phyloP scores from a whole-genome alignment of 2,329 filamentous ascomycete genomes.

The Claviceps sorghi region DNA sequence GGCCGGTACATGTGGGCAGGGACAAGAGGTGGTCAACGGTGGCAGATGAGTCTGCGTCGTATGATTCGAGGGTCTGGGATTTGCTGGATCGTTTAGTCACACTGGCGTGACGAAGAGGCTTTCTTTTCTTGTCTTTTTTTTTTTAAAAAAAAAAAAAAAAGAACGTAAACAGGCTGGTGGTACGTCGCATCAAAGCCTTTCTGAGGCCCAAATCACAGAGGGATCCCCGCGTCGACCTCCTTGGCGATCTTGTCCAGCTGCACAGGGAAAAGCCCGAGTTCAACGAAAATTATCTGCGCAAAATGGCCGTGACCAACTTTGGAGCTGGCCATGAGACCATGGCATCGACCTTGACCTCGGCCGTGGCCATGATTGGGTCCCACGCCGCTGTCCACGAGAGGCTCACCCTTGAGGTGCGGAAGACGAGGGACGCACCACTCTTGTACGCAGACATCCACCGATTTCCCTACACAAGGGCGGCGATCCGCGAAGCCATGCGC shows the following conservation, averaged over 20 bases:
- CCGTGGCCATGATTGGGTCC: constrained; percentile 31
- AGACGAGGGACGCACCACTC: constrained; percentile 6
- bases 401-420: constrained; percentile 21
- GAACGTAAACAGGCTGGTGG: constrained; percentile 21
- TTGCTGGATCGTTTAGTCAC: not conserved
- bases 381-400: constrained; percentile 18
- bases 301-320: constrained; percentile 40
- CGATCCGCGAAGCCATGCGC: constrained; percentile 36
- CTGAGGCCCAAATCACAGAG: constrained; percentile 15
- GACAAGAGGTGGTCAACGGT: constrained; percentile 56
- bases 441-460: constrained; percentile 1
- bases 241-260: constrained; percentile 31
- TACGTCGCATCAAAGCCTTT: constrained; percentile 19
- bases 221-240: constrained; percentile 24
- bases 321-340: constrained; percentile 41
- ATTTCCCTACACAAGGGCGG: constrained; percentile 19
- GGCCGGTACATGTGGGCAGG: constrained; percentile 65
- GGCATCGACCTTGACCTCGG: constrained; percentile 35
- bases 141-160: constrained; percentile 7
- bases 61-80: constrained; percentile 59
- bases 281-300: constrained; percentile 30
- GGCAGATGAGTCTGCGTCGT: constrained; percentile 63
- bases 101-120: not conserved
- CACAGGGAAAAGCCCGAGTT: constrained; percentile 32
- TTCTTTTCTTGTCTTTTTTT: too few relatives aligned